Percentiles rank a stretch among this genome's conserved stretches.
Evolutionary conservation across 345 rosid genomes (phyloP).

Genomic region (Cochlearia excelsa): DNA sequence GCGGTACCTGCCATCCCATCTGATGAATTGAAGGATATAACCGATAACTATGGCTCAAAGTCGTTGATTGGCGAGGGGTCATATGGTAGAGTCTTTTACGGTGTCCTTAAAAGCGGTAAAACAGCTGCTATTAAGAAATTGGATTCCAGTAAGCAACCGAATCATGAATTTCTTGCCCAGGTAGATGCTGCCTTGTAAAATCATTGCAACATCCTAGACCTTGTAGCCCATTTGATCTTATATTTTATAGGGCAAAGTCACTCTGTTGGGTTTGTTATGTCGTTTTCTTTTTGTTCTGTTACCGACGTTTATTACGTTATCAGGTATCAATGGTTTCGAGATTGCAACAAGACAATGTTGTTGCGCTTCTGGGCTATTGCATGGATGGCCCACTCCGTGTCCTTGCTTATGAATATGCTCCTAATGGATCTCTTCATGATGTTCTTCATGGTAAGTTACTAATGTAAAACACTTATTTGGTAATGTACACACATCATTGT

Average conservation of each 20-base stretch:
- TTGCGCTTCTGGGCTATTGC: conserved; percentile 76
- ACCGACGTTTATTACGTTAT: neutral
- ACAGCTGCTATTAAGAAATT: conserved; percentile 81
- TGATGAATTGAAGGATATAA: conserved; percentile 61
- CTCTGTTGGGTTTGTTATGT: conserved; percentile 1
- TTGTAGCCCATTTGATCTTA: neutral
- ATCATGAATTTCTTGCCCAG: conserved; percentile 84
- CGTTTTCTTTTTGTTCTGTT: neutral
- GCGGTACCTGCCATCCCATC: conserved; percentile 51
- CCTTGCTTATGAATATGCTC: conserved; percentile 81
- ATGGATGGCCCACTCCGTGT: conserved; percentile 80
- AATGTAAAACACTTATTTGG: neutral
- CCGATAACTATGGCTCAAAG: conserved; percentile 59
- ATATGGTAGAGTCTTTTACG: conserved; percentile 85
- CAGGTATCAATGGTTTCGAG: conserved; percentile 96
- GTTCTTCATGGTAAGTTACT: conserved; percentile 69
- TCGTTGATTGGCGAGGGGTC: conserved; percentile 51
- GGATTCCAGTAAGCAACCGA: conserved; percentile 90
- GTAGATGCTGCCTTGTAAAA: conserved; percentile 30
- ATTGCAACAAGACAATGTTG: conserved; percentile 77
- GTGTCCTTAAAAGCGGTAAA: conserved; percentile 57
- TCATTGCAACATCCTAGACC: conserved; percentile 9
- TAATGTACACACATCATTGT: conserved; percentile 1
- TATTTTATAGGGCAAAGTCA: neutral
- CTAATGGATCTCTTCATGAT: conserved; percentile 93